Percentiles rank a stretch among this genome's conserved stretches.
Conservation (phyloP, 345 rosid genomes). For the Gossypium sturtianum region DNA sequence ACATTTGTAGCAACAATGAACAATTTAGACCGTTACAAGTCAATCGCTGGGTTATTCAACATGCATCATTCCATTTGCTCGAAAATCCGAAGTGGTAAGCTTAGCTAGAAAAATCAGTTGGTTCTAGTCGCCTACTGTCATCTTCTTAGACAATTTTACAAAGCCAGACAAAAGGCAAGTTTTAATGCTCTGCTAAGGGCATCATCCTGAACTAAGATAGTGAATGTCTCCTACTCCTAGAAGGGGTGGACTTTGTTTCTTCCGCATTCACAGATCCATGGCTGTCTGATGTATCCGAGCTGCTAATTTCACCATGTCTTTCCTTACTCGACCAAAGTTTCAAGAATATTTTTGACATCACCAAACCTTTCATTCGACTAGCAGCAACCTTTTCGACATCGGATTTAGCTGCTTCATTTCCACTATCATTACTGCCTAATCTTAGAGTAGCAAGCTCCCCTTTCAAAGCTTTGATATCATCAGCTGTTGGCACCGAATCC, state of each 20-base stretch:
- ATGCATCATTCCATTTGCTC: no score
- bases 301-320: conserved; percentile 51
- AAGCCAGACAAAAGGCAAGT: no score
- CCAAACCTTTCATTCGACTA: conserved; percentile 50
- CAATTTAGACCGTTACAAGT: not conserved
- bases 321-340: conserved; percentile 65
- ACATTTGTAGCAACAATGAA: not conserved
- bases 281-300: conserved; percentile 65
- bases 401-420: conserved; percentile 22
- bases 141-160: no score
- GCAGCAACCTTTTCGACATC: conserved; percentile 34
- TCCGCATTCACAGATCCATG: conserved; percentile 57
- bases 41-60: no score
- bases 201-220: conserved; percentile 26
- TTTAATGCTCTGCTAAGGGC: no score
- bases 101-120: no score
- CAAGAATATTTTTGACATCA: conserved; percentile 47
- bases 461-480: conserved; percentile 63
- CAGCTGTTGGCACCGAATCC: conserved; percentile 72
- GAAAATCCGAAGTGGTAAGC: no score
- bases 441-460: conserved; percentile 55
- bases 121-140: no score
- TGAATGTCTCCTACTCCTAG: conserved; percentile 65
- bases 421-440: conserved; percentile 17
- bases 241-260: conserved; percentile 68